Base-by-base conservation (phyloP, 176 grass and related monocot genomes). In the Carex kokanica region DNA sequence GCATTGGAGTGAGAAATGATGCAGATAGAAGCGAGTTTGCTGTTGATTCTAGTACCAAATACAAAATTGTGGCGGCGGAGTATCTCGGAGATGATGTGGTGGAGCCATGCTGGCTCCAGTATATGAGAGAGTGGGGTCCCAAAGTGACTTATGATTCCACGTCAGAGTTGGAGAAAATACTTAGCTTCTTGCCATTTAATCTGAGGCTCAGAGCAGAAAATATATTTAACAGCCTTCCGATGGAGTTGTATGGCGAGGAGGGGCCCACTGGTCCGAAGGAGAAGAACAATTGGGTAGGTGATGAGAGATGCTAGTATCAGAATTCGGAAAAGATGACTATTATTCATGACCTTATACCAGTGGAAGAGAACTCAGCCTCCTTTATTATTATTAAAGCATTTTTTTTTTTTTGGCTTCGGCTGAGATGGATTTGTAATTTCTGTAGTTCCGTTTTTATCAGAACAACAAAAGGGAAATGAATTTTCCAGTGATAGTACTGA, bases 61-160 rank as follows among this genome's bases (percentile, higher is more conserved):
- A 95, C 70, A 87, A 86, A 64, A 86, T 98, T 75, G 83, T 98
- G 54, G 84, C 92, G 2, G 93, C 96, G 2, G 89, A 83, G 16
- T 87, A 95, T 87, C 84, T 98, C 6, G 88, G 86, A 24, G 89
- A 71, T 71, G 59, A 25, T 57, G 89, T 95, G 31, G 70, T 16
- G 1, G 93, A 98, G 58, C 96, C 96, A 56, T 78, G 54, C 61
- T 97, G 94, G 92, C 84, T 98, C 85, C 96, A 93, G 72, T 98
- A 93, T 90, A 95, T 98, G 96, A 91, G 96, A 82, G 93, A 98
- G 66, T 98, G 96, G 93, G 96, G 96, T 9, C 96, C 96, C 14
- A 72, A 68, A 1, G 20, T 98, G 60, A 91, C 63, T 16, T 98
- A 95, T 34, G 90, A 86, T 66, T 98, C 95, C 4, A 88, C 79